Percentiles rank a stretch among this genome's conserved stretches.
Conservation (phyloP, 106 monocot species). For the Triglochin maritima region DNA sequence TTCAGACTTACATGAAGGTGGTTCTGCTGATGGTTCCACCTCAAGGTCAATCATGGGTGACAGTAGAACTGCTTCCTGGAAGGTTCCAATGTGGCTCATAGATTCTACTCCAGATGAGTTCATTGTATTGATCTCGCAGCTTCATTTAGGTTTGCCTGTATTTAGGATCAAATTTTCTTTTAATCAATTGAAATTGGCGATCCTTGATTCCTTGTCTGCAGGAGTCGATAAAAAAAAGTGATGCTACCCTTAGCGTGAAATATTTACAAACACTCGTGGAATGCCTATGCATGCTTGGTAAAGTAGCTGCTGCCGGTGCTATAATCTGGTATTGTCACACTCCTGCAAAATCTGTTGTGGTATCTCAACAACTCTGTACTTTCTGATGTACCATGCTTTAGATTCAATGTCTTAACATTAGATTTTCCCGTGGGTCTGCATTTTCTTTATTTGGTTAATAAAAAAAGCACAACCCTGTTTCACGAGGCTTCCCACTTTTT, state of each 20-base stretch:
- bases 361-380: background rate
- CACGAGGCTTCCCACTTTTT: too few relatives aligned
- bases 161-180: background rate
- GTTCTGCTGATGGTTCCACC: constrained; percentile 21
- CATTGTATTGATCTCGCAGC: constrained; percentile 36
- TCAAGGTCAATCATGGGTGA: constrained; percentile 40
- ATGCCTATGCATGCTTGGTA: constrained; percentile 96
- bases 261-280: constrained; percentile 87
- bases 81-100: constrained; percentile 80
- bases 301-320: constrained; percentile 98
- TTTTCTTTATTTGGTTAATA: too few relatives aligned
- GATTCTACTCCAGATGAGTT: constrained; percentile 90
- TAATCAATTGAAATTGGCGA: background rate
- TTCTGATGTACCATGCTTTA: background rate
- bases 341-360: background rate
- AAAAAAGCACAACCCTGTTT: too few relatives aligned
- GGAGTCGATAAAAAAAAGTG: constrained; percentile 90
- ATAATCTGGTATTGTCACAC: constrained; percentile 61
- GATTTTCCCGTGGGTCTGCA: too few relatives aligned
- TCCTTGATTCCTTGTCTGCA: constrained; percentile 12
- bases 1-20: constrained; percentile 38
- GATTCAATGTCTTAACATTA: too few relatives aligned
- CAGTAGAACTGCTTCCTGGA: constrained; percentile 36
- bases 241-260: constrained; percentile 47
- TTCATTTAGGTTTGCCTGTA: background rate